phyloP scores from a whole-genome alignment of 1,284 basidiomycete genomes.

The Baeospora myosura region DNA sequence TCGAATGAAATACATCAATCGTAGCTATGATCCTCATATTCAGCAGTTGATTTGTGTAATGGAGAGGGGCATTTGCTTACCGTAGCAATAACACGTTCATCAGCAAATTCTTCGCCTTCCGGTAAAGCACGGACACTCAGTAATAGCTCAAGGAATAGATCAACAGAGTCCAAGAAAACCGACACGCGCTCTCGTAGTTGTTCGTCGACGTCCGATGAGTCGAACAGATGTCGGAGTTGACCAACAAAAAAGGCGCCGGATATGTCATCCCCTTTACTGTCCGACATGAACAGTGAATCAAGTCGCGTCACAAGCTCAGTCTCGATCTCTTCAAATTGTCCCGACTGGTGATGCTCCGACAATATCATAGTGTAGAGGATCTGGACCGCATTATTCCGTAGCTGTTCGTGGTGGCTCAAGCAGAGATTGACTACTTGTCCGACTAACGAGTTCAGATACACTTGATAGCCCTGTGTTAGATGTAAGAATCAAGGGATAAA shows the following conservation, averaged over 20 bases:
- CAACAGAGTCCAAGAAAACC: conserved; percentile 82
- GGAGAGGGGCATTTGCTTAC: conserved; percentile 28
- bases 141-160: conserved; percentile 91
- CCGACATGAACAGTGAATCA: conserved; percentile 88
- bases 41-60: conserved; percentile 6
- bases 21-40: conserved; percentile 43
- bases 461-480: conserved; percentile 66
- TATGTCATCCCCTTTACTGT: conserved; percentile 85
- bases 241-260: conserved; percentile 90
- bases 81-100: conserved; percentile 91
- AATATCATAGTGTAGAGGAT: conserved; percentile 96
- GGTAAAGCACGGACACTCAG: conserved; percentile 90
- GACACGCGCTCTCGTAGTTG: conserved; percentile 73
- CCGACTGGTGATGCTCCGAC: conserved; percentile 79
- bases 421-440: conserved; percentile 90
- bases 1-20: conserved; percentile 88
- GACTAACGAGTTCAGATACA: conserved; percentile 78
- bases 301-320: conserved; percentile 92
- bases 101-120: conserved; percentile 86
- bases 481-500: conserved; percentile 6
- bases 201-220: conserved; percentile 74
- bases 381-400: conserved; percentile 85
- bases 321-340: conserved; percentile 82
- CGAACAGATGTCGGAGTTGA: conserved; percentile 86
- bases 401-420: conserved; percentile 88